Conservation (phyloP, 495 filamentous ascomycete species). For the Aspergillus biplanus region DNA sequence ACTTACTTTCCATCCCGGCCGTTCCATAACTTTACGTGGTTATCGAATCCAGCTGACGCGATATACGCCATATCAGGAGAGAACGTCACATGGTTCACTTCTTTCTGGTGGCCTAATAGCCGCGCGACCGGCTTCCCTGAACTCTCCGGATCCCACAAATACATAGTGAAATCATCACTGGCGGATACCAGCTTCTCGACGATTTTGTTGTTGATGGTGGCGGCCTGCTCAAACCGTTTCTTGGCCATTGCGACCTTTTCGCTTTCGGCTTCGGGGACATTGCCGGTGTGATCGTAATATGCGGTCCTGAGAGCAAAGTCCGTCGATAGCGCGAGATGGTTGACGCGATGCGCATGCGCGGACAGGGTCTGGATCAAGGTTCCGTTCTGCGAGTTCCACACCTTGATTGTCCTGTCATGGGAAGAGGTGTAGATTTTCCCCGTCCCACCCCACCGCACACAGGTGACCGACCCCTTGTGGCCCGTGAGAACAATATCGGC, state of each 20-base stretch:
- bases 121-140: constrained; percentile 85
- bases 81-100: constrained; percentile 94
- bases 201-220: constrained; percentile 75
- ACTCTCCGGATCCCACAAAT: constrained; percentile 84
- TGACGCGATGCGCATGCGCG: constrained; percentile 91
- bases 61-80: constrained; percentile 86
- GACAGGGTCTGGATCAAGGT: constrained; percentile 78
- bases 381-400: constrained; percentile 83
- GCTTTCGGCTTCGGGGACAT: constrained; percentile 67
- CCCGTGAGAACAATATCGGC: constrained; percentile 83
- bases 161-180: constrained; percentile 95
- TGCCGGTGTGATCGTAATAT: constrained; percentile 82
- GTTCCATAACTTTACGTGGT: constrained; percentile 88
- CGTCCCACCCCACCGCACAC: constrained; percentile 92
- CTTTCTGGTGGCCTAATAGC: constrained; percentile 91
- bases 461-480: constrained; percentile 86
- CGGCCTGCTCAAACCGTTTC: constrained; percentile 86
- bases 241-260: constrained; percentile 76
- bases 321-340: constrained; percentile 92
- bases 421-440: constrained; percentile 84
- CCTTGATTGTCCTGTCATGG: constrained; percentile 92
- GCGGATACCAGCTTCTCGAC: constrained; percentile 88
- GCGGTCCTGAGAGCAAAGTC: constrained; percentile 88
- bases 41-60: constrained; percentile 89
- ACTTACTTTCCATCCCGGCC: constrained; percentile 66